Percentiles rank a stretch among this genome's conserved stretches.
phyloP scores from a whole-genome alignment of 257 asterid species.

The Primulina eburnea region DNA sequence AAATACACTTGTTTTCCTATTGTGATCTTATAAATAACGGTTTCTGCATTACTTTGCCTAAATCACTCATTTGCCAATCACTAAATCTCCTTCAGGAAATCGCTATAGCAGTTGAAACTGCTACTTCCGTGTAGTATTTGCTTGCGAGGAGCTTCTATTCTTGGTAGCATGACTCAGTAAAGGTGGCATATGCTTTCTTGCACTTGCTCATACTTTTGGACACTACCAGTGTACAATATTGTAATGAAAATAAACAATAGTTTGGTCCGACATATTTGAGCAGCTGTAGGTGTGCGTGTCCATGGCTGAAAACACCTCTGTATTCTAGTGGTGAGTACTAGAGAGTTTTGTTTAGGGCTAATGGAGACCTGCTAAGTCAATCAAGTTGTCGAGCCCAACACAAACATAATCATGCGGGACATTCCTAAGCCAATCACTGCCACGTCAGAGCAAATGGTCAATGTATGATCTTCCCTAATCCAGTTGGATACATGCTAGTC shows the following conservation, averaged over 20 bases:
- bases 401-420: no score
- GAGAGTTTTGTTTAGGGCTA: no score
- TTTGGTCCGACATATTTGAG: not conserved
- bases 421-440: no score
- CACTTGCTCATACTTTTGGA: not conserved
- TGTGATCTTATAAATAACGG: not conserved
- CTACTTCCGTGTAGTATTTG: conserved; percentile 7
- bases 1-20: not conserved
- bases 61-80: not conserved
- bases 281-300: not conserved
- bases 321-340: no score
- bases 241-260: not conserved
- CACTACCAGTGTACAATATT: not conserved
- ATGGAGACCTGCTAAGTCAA: no score
- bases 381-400: no score
- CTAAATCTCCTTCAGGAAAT: conserved; percentile 39
- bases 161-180: not conserved
- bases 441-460: no score
- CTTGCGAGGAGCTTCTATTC: not conserved
- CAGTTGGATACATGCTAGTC: no score
- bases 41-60: not conserved
- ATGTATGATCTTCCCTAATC: no score
- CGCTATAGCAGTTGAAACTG: conserved; percentile 33
- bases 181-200: not conserved
- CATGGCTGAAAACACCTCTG: not conserved